Evolutionary conservation across 1,284 basidiomycete genomes (phyloP).

Genomic region (Sparassis latifolia): DNA sequence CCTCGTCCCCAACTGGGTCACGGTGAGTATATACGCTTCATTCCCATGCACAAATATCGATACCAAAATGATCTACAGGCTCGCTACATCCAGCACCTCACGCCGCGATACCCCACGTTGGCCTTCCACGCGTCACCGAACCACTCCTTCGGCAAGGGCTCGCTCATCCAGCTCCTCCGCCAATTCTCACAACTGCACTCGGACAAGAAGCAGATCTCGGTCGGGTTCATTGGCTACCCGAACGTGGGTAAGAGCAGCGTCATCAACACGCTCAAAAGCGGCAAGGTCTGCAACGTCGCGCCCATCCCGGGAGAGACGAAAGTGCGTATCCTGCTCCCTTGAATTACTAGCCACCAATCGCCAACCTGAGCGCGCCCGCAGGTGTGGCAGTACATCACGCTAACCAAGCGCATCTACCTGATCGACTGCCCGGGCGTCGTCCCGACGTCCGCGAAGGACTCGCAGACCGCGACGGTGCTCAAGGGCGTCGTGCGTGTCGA

Average conservation of each 20-base stretch:
- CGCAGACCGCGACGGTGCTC: constrained; percentile 89
- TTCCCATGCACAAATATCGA: constrained; percentile 3
- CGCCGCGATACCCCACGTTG: constrained; percentile 90
- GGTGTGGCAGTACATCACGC: constrained; percentile 99
- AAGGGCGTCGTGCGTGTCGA: constrained; percentile 98
- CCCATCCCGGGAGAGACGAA: constrained; percentile 99
- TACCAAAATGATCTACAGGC: constrained; percentile 48
- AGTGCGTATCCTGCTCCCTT: constrained; percentile 29
- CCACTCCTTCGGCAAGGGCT: constrained; percentile 98
- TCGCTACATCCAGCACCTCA: constrained; percentile 94
- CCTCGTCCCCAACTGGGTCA: constrained; percentile 98
- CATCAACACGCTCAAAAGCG: constrained; percentile 98
- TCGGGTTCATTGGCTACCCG: constrained; percentile 97
- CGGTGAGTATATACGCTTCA: constrained; percentile 53
- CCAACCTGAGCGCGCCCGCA: constrained; percentile 16
- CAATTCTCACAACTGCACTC: constrained; percentile 97
- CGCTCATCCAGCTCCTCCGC: constrained; percentile 92
- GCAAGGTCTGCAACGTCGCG: constrained; percentile 96
- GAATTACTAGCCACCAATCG: constrained; percentile 1
- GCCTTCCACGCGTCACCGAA: constrained; percentile 99
- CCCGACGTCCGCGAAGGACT: constrained; percentile 87
- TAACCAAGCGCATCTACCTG: constrained; percentile 95
- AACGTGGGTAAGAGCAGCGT: constrained; percentile 98
- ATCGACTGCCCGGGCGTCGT: constrained; percentile 99
- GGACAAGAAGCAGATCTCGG: constrained; percentile 99